Base-by-base conservation (phyloP, 345 rosid species). In the Rhodomyrtus tomentosa region DNA sequence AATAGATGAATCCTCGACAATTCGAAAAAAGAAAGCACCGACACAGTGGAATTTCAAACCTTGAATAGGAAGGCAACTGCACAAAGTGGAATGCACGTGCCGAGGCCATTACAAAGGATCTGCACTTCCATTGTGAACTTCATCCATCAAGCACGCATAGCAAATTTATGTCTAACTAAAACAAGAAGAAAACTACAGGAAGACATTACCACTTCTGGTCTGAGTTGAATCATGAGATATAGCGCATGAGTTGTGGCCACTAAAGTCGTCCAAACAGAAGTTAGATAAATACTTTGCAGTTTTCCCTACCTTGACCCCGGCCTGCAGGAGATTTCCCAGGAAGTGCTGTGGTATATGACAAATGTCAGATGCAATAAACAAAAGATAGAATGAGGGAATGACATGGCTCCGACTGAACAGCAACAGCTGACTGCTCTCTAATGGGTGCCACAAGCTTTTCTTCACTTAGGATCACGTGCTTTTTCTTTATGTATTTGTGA, bases 31-130 rank as follows among this genome's bases (percentile, higher is more conserved):
- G 50, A 52, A 50, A 76, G 27, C 48, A 51, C 24, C 16, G 2
- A 20, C 48, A 21, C 22, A 54, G 83, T 18, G 82, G 68, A 82
- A 62, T 85, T 49, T 80, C 25, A 68, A 73, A 95, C 99, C 98
- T 95, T 97, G 88, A 97, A 92, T 81, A 92, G 50, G 88, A 94
- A 94, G 38, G 99, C 96, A 55, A 95, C 95, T 55, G 84, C 98
- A 95, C 10, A 62, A 24, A 97, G 90, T 87, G 99, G 99, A 87
- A 95, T 87, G 87, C 99, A 97, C 10, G 99, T 62, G 22, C 42
- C 98, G 27, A 99, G 99, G 86, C 99, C 99, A 88, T 97, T 95
- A 90, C 99, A 97, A 83, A 95, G 94, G 86, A 97, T 89, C 99
- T 95, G 86, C 54, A 81, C 42, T 80, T 56, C 81, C 76, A 62